Evolutionary conservation across 371 early-diverging fungal species (phyloP).

Genomic region (Paraphysoderma sedebokerense): DNA sequence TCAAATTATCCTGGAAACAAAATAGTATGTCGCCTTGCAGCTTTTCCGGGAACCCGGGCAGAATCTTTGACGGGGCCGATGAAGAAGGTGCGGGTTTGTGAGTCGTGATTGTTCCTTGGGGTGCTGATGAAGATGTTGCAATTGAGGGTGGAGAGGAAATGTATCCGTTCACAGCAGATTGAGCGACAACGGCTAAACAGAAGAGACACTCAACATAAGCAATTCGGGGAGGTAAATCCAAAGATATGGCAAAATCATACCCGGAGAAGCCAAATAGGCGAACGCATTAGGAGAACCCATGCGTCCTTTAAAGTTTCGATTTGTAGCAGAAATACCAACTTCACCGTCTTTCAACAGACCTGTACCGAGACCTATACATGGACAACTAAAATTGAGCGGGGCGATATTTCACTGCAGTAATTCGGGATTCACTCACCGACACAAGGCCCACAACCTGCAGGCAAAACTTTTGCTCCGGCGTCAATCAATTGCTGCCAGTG

Average conservation of each 20-base stretch:
- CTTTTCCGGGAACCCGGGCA: constrained; percentile 51
- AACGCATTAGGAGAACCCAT: constrained; percentile 85
- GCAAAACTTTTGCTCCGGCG: constrained; percentile 78
- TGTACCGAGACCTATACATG: constrained; percentile 45
- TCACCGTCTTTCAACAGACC: constrained; percentile 83
- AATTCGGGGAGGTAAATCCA: no score
- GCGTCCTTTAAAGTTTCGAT: constrained; percentile 93
- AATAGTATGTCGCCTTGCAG: constrained; percentile 68
- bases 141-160: constrained; percentile 42
- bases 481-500: constrained; percentile 71
- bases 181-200: constrained; percentile 60
- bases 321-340: constrained; percentile 91
- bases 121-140: neutral
- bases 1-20: constrained; percentile 77
- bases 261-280: constrained; percentile 81
- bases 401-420: neutral
- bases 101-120: constrained; percentile 2
- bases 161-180: constrained; percentile 64
- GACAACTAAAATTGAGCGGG: neutral
- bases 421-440: constrained; percentile 36
- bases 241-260: constrained; percentile 3
- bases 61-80: constrained; percentile 1
- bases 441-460: constrained; percentile 94
- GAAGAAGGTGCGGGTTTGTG: constrained; percentile 2
- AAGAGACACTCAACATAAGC: neutral